These are phyloP conservation scores for Melaleuca alternifolia DNA, from an alignment of 345 rosid genomes.

Conservation along the genomic window DNA sequence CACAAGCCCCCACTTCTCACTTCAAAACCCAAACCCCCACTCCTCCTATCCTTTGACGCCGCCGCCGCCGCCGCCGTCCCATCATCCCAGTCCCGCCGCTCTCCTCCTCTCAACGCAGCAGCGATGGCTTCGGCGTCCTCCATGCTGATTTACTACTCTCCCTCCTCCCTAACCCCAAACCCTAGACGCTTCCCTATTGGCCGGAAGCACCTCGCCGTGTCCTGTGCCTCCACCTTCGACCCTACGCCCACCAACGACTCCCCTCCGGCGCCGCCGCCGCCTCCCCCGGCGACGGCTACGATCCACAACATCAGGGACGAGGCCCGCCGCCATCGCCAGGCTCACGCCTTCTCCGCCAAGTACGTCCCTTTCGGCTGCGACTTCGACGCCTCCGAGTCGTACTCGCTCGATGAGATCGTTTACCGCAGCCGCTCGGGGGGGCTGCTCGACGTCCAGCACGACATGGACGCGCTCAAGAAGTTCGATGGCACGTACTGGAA, in stretches of 20 bases:
- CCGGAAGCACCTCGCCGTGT: not conserved
- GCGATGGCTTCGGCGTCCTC: slow-evolving; percentile 3
- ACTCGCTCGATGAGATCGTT: slow-evolving; percentile 85
- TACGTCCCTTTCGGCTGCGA: slow-evolving; percentile 66
- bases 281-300: slow-evolving; percentile 26
- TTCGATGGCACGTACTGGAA: slow-evolving; percentile 74
- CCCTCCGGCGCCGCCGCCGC: slow-evolving; percentile 14
- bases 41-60: not conserved
- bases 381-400: slow-evolving; percentile 40
- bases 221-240: slow-evolving; percentile 21
- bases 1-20: not conserved
- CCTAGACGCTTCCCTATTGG: not conserved
- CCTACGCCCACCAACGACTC: slow-evolving; percentile 10
- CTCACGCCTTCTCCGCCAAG: slow-evolving; percentile 38
- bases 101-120: not conserved
- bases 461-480: slow-evolving; percentile 55
- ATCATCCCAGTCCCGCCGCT: not conserved
- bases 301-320: slow-evolving; percentile 37
- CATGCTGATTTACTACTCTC: not conserved
- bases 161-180: not conserved
- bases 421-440: slow-evolving; percentile 81
- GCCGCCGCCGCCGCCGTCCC: not conserved
- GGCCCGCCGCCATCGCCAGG: slow-evolving; percentile 47
- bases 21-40: not conserved
- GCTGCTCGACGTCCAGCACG: slow-evolving; percentile 73